phyloP scores from a whole-genome alignment of 345 rosid species.

The Trapa incisa region DNA sequence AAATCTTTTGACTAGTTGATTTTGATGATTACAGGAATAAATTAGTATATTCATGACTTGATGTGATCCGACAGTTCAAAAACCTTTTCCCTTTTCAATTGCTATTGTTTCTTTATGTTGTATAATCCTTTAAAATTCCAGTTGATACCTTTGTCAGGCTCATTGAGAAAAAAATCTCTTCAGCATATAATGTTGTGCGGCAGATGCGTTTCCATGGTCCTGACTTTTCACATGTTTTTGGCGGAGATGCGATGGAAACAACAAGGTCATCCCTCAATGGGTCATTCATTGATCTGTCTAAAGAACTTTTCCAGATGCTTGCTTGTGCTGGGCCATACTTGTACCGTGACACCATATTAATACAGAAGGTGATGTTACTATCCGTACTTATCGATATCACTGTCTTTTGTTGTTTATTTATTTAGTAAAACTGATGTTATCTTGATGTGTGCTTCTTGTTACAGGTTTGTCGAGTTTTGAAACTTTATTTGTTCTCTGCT shows the following conservation, averaged over 20 bases:
- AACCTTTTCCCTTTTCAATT: neutral
- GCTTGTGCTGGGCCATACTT: slow-evolving; percentile 80
- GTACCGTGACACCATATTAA: slow-evolving; percentile 64
- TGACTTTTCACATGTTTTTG: slow-evolving; percentile 25
- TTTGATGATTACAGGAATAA: neutral
- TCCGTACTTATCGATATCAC: slow-evolving; percentile 9
- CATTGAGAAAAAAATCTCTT: slow-evolving; percentile 56
- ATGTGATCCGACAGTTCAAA: neutral
- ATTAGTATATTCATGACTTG: neutral
- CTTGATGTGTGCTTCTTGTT: slow-evolving; percentile 4
- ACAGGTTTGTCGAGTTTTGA: slow-evolving; percentile 90
- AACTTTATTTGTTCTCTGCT: slow-evolving; percentile 66
- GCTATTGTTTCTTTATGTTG: neutral
- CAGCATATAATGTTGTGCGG: slow-evolving; percentile 46
- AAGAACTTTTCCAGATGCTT: slow-evolving; percentile 92
- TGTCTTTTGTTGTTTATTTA: slow-evolving; percentile 3
- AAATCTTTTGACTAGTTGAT: slow-evolving; percentile 6
- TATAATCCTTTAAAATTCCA: neutral
- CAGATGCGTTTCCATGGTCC: slow-evolving; percentile 42
- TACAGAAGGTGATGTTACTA: slow-evolving; percentile 63
- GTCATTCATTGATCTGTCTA: slow-evolving; percentile 52
- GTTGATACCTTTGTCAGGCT: slow-evolving; percentile 41
- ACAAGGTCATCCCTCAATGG: slow-evolving; percentile 18
- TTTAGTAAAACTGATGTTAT: slow-evolving; percentile 7
- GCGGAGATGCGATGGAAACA: slow-evolving; percentile 32